Evolutionary conservation across 495 filamentous ascomycete species (phyloP).

Genomic region (Daldinia bambusicola): DNA sequence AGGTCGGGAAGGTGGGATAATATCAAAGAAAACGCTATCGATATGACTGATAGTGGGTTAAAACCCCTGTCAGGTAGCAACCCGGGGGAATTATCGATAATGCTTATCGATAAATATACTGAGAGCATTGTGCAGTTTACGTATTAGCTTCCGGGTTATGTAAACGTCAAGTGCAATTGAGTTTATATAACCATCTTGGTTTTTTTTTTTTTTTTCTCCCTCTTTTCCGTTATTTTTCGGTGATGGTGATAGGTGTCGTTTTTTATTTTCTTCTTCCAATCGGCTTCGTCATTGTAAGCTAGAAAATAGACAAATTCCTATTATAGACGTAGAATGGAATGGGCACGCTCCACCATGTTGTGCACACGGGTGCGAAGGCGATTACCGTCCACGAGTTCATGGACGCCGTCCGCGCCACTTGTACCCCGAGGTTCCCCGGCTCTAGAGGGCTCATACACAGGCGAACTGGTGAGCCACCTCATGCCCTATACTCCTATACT

Average conservation of each 20-base stretch:
- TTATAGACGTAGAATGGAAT: slow-evolving; percentile 53
- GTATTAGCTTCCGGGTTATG: background rate
- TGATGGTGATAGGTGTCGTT: too few relatives aligned
- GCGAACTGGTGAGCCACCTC: slow-evolving; percentile 47
- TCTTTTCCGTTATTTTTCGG: background rate
- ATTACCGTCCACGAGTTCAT: slow-evolving; percentile 64
- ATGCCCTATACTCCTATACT: too few relatives aligned
- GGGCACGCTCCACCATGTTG: slow-evolving; percentile 51
- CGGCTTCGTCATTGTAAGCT: slow-evolving; percentile 16
- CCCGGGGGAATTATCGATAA: too few relatives aligned
- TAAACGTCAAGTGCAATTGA: background rate
- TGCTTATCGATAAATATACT: too few relatives aligned
- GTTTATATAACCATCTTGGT: background rate
- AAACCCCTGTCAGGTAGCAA: too few relatives aligned
- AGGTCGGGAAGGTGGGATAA: background rate
- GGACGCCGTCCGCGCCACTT: slow-evolving; percentile 62
- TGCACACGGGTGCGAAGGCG: slow-evolving; percentile 56
- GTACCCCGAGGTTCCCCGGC: slow-evolving; percentile 55
- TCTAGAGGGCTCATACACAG: slow-evolving; percentile 39
- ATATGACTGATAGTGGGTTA: background rate
- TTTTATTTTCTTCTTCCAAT: background rate
- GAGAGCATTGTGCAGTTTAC: too few relatives aligned
- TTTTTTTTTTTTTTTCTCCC: background rate
- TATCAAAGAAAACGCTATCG: background rate
- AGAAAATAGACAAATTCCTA: background rate